Evolutionary conservation across 225 moss, liverwort and hornwort species (phyloP).

Genomic region (Straminergon stramineum): DNA sequence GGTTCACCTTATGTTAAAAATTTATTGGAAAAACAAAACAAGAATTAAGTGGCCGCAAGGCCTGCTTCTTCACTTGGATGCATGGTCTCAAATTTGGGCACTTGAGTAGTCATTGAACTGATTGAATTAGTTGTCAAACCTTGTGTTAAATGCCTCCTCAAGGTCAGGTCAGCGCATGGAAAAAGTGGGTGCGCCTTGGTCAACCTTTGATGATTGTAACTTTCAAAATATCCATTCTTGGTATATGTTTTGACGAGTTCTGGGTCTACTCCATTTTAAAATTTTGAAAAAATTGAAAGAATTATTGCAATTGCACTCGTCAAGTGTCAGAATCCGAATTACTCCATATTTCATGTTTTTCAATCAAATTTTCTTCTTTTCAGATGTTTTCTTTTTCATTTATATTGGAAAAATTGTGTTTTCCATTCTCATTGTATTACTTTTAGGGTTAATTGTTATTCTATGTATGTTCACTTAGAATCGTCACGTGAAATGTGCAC

Average conservation of each 20-base stretch:
- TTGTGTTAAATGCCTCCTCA: not conserved
- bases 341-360: not conserved
- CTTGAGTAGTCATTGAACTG: not conserved
- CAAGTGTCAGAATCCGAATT: accelerated
- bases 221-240: not conserved
- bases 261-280: not conserved
- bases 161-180: not conserved
- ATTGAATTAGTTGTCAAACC: not conserved
- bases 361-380: not conserved
- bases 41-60: not conserved
- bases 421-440: not conserved
- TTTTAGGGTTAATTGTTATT: not conserved
- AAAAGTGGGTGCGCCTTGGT: not conserved
- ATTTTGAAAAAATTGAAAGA: not conserved
- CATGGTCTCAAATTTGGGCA: not conserved
- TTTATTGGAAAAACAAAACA: not conserved
- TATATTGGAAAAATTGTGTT: not conserved
- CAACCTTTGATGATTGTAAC: not conserved
- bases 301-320: not conserved
- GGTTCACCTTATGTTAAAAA: not conserved
- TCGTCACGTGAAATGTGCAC: too few relatives aligned
- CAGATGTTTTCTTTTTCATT: not conserved
- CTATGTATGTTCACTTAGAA: too few relatives aligned
- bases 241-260: not conserved
- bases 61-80: not conserved